Evolutionary conservation across 495 filamentous ascomycete species (phyloP).

Genomic region (Aspergillus hancockii): DNA sequence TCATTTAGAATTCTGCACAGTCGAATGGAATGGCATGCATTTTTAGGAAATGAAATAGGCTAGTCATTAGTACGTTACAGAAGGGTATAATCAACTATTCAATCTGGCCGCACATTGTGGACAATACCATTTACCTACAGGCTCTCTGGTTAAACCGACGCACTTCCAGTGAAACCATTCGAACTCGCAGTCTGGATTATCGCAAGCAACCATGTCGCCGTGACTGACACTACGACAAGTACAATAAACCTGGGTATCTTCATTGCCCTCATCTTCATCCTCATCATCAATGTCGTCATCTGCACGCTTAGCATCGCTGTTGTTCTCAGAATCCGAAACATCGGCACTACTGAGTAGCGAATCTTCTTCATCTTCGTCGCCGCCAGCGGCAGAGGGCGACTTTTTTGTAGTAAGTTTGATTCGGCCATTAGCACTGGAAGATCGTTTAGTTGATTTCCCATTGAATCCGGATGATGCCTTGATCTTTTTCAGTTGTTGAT

Average conservation of each 20-base stretch:
- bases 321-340: slow-evolving; percentile 49
- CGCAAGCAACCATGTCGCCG: slow-evolving; percentile 98
- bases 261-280: slow-evolving; percentile 80
- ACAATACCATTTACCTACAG: slow-evolving; percentile 91
- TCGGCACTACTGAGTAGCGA: slow-evolving; percentile 55
- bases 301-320: slow-evolving; percentile 35
- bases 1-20: neutral
- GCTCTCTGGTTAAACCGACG: slow-evolving; percentile 85
- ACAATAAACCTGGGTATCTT: slow-evolving; percentile 90
- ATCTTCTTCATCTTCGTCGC: slow-evolving; percentile 67
- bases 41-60: slow-evolving; percentile 6
- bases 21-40: slow-evolving; percentile 6
- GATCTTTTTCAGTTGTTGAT: slow-evolving; percentile 59
- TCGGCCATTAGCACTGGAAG: slow-evolving; percentile 41
- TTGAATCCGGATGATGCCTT: slow-evolving; percentile 44
- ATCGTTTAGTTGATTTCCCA: slow-evolving; percentile 56
- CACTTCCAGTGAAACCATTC: slow-evolving; percentile 99
- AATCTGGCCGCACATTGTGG: slow-evolving; percentile 71
- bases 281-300: slow-evolving; percentile 67
- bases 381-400: slow-evolving; percentile 57
- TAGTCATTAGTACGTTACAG: slow-evolving; percentile 6
- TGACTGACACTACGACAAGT: slow-evolving; percentile 88
- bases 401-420: slow-evolving; percentile 53
- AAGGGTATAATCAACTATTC: slow-evolving; percentile 37
- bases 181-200: slow-evolving; percentile 86